Conservation (phyloP, 108 stramenopile genomes). For the Bacterosira constricta region DNA sequence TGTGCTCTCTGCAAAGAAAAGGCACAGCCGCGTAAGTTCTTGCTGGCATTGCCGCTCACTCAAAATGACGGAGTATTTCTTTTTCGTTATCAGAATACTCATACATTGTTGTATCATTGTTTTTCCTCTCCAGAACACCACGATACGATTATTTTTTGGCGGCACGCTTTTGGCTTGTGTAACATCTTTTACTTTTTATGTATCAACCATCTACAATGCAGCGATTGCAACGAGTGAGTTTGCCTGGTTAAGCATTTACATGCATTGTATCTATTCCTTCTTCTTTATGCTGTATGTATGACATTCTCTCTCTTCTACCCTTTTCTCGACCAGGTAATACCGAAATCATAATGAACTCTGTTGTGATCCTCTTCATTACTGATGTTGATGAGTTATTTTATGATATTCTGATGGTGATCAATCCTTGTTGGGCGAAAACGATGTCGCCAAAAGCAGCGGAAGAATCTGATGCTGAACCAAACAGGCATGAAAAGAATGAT, state of each 20-base stretch:
- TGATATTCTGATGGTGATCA: background rate
- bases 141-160: conserved; percentile 9
- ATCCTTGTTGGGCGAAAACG: background rate
- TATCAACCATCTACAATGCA: conserved; percentile 5
- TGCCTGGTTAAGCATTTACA: no score
- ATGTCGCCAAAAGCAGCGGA: background rate
- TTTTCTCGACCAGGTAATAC: background rate
- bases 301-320: background rate
- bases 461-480: background rate
- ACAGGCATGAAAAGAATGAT: no score
- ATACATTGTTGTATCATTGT: no score
- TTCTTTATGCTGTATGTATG: background rate
- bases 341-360: conserved; percentile 3
- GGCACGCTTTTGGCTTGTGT: background rate
- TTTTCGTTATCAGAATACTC: no score
- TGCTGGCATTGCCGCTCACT: no score
- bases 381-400: conserved; percentile 16
- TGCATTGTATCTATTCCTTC: background rate
- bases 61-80: no score
- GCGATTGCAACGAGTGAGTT: conserved; percentile 13
- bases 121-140: no score
- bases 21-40: no score
- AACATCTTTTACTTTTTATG: conserved; percentile 2
- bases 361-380: conserved; percentile 11
- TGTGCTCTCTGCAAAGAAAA: no score